A percentile compares a stretch with the other conserved stretches of the same genome.
phyloP scores from a whole-genome alignment of 164 flowering plant species.

The Annona squamosa region DNA sequence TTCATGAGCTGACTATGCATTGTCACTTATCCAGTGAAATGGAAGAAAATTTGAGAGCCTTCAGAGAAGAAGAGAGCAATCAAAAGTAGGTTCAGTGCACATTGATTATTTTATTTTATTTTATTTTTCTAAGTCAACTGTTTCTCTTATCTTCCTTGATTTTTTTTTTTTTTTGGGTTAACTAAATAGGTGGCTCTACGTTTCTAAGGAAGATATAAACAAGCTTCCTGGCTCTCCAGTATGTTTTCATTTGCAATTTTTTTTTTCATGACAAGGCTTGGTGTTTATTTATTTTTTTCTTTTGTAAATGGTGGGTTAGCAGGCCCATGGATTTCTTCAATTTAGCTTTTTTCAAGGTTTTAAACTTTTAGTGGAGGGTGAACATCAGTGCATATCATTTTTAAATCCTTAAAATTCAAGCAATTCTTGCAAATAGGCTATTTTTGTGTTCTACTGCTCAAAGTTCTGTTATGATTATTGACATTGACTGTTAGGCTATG shows the following conservation, averaged over 20 bases:
- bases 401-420: not conserved
- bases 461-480: not conserved
- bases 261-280: not conserved
- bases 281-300: too few species aligned
- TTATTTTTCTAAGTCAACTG: not conserved
- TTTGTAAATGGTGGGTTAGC: not conserved
- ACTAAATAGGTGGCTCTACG: conserved; percentile 37
- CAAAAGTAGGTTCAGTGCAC: conserved; percentile 31
- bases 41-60: conserved; percentile 34
- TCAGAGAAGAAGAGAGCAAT: conserved; percentile 37
- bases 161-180: conserved; percentile 6
- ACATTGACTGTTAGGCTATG: not conserved
- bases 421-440: not conserved
- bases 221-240: conserved; percentile 63
- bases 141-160: conserved; percentile 5
- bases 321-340: not conserved
- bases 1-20: conserved; percentile 8
- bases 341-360: not conserved
- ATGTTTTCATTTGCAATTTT: not conserved
- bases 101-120: conserved; percentile 5
- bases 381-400: not conserved
- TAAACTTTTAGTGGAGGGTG: not conserved
- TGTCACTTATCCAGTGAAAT: conserved; percentile 37
- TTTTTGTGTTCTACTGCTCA: not conserved
- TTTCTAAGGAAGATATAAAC: conserved; percentile 53